Base-by-base conservation (phyloP, 176 grass and related monocot genomes). In the Eragrostis curvula region DNA sequence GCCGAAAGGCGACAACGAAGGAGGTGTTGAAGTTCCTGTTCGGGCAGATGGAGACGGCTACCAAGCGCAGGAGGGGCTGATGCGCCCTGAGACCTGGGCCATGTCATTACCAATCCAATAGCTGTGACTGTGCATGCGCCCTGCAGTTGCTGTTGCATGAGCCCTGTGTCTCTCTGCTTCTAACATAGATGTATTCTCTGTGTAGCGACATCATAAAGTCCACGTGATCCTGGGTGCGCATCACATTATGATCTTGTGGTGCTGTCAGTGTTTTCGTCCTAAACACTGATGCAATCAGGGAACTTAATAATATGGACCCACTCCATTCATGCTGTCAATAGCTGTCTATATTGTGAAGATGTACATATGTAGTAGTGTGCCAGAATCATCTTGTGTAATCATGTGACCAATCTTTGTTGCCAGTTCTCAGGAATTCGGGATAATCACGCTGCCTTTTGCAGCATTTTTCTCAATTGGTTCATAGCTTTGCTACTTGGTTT, bases 1-100 rank as follows among this genome's bases (percentile, higher is more conserved):
- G 56, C 9, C 69, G 94, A 3, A 97, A 88, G 71, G 94, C 89
- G 45, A 94, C 94, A 0, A 56, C 92, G 87, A 91, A 97, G 77
- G 94, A 97, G 91, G 91, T 91, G 44, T 65, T 97, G 21, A 78
- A 81, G 79, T 90, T 86, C 79, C 78, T 97, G 40, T 64, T 94
- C 32, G 72, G 69, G 65, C 89, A 89, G 70, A 84, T 86, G 74
- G 90, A 91, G 64, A 81, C 21, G n/a, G 68, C 45, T 0, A 55
- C 48, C 23, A 91, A 91, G 58, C 80, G 86, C 57, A 65, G 80
- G 66, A 71, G 73, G 86, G 56, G 57, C 20, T 81, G 70, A 81
- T 24, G 51, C 5, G 3, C 64, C 41, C 13, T 48, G 46, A 14
- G 43, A 21, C 51, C 20, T 59, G 23, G 20, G 43, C 29, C 6